Percentiles rank a stretch among this genome's conserved stretches.
Evolutionary conservation across 352 stramenopile species (phyloP).

Genomic region (Globisporangium sylvaticum): DNA sequence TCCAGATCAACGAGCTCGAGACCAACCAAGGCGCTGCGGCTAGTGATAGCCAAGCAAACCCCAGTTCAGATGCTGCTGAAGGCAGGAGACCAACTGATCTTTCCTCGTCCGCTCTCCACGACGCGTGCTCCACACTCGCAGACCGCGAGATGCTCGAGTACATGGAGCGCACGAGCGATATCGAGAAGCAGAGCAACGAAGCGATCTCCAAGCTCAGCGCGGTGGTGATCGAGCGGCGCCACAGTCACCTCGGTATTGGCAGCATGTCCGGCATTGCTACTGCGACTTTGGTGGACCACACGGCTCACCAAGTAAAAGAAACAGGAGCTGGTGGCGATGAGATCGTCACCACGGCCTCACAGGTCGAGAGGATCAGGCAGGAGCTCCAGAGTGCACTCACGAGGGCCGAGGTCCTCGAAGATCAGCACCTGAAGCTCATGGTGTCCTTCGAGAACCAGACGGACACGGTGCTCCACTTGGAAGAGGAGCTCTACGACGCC

Average conservation of each 20-base stretch:
- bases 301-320: neutral
- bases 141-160: slow-evolving; percentile 14
- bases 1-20: slow-evolving; percentile 22
- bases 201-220: slow-evolving; percentile 11
- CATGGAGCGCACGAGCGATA: slow-evolving; percentile 19
- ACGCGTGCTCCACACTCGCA: neutral
- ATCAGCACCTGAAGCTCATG: slow-evolving; percentile 20
- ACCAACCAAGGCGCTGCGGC: neutral
- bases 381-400: slow-evolving; percentile 12
- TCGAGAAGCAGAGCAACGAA: slow-evolving; percentile 16
- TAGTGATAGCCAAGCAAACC: neutral
- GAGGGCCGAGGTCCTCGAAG: slow-evolving; percentile 12
- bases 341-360: neutral
- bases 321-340: neutral
- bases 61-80: neutral
- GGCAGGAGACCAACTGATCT: neutral
- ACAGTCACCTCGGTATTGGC: neutral
- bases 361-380: neutral
- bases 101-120: neutral
- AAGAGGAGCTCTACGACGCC: slow-evolving; percentile 9
- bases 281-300: neutral
- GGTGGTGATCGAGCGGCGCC: slow-evolving; percentile 5
- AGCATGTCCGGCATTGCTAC: neutral
- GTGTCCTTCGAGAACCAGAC: slow-evolving; percentile 14
- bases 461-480: slow-evolving; percentile 7